Conservation (phyloP, 345 rosid species). For the Syzygium aromaticum region DNA sequence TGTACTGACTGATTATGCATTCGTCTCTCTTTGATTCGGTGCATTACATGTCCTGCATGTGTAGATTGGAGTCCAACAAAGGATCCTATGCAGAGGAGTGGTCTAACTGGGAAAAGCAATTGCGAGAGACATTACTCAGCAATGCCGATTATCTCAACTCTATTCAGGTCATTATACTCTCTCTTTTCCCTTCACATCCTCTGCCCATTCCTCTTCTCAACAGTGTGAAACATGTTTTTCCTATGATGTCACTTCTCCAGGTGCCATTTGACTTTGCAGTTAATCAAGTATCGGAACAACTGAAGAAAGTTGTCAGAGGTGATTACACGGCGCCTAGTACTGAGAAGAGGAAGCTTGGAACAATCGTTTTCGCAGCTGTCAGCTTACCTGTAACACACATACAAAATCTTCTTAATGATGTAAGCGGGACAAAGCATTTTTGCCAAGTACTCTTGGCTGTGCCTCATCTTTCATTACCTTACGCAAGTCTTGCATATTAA, state of each 20-base stretch:
- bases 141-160: constrained; percentile 55
- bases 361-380: constrained; percentile 76
- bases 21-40: background rate
- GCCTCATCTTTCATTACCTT: background rate
- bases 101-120: constrained; percentile 77
- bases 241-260: constrained; percentile 17
- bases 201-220: background rate
- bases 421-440: constrained; percentile 11
- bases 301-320: constrained; percentile 53
- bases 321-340: constrained; percentile 53
- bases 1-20: background rate
- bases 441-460: background rate
- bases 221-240: background rate
- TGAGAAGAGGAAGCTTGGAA: constrained; percentile 58
- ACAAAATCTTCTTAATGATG: constrained; percentile 45
- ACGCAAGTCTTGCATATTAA: background rate
- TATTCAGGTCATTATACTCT: constrained; percentile 46
- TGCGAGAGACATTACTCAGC: constrained; percentile 38
- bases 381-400: constrained; percentile 50
- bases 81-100: constrained; percentile 71
- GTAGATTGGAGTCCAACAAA: constrained; percentile 71
- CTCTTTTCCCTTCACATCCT: background rate
- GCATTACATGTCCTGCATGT: constrained; percentile 2
- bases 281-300: constrained; percentile 64
- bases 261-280: constrained; percentile 76